Conservation (phyloP, 163 green algal genomes). For the Coccomyxa subellipsoidea region DNA sequence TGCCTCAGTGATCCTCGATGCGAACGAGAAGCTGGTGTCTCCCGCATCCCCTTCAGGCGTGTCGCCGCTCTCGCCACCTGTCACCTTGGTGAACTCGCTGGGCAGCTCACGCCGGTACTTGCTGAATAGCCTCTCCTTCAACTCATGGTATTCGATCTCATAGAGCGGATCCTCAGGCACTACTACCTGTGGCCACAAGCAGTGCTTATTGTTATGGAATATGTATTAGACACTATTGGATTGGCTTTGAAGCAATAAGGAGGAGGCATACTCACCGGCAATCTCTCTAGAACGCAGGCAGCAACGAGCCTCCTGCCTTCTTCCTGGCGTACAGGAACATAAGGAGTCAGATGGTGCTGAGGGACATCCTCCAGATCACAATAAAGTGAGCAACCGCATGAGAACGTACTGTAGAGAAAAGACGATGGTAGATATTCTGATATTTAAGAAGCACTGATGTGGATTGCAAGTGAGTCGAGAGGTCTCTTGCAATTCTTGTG, state of each 20-base stretch:
- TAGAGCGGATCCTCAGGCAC: not conserved
- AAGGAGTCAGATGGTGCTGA: not conserved
- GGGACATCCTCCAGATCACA: not conserved
- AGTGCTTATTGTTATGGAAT: not conserved
- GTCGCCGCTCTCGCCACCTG: not conserved
- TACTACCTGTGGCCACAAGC: not conserved
- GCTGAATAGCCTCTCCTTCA: not conserved
- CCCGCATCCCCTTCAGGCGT: not conserved
- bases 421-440: not conserved
- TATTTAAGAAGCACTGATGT: not conserved
- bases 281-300: not conserved
- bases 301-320: not conserved
- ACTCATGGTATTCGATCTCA: not conserved
- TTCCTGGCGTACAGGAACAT: not conserved
- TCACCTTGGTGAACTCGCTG: not conserved
- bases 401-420: not conserved
- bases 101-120: not conserved
- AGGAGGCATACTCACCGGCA: not conserved
- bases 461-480: not conserved
- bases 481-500: not conserved
- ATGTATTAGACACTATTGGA: not conserved
- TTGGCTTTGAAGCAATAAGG: not conserved
- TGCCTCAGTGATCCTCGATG: conserved; percentile 19
- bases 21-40: not conserved
- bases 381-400: not conserved